Base-by-base conservation (phyloP, 805 yeast species). In the Clavispora phyllophila region DNA sequence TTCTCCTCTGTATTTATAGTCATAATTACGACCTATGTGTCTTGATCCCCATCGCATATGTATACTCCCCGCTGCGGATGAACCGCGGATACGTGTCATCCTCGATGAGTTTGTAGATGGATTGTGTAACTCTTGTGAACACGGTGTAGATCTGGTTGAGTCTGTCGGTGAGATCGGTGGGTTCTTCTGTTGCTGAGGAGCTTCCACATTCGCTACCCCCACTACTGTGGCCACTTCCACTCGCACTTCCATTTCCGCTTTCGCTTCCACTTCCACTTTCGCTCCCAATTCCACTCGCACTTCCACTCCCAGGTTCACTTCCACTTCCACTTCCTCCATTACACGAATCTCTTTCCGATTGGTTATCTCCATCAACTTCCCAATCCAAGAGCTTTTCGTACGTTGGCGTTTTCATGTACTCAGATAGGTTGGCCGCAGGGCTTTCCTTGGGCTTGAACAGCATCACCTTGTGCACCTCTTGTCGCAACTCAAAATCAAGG, bases 21-120 rank as follows among this genome's bases (percentile, higher is more conserved):
- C 34, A 37, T 37, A 20, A 27, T 39, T 22, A 32, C 31, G 24
- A 17, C 24, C 39, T 35, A 37, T 28, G 31, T 17, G 37, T 29
- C 46, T 42, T 38, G 18, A 46, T 39, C 23, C 46, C 44, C 40
- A 47, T 44, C 32, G 61, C 54, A 13, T 45, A 44, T 31, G 45
- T 47, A 45, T 50, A 61, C 28, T 54, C 44, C 19, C 49, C 58
- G 40, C 68, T 60, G 14, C 45, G 50, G 28, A 82, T 45, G 50
- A 87, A 86, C 57, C 85, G 86, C 3, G 85, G 85, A 31, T 83
- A 70, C 7, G 93, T 84, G 62, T 87, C 95, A 27, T 61, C 71
- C 50, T 82, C 84, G 84, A 87, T 79, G 61, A 87, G 61, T 33
- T 68, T 63, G 50, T 73, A 74, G 39, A 84, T 71, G 36, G 74